Evolutionary conservation across 306 rosid genomes (phyloP), one percentile per base, ranked within the genome.

Genomic region (Begonia fuchsioides): DNA sequence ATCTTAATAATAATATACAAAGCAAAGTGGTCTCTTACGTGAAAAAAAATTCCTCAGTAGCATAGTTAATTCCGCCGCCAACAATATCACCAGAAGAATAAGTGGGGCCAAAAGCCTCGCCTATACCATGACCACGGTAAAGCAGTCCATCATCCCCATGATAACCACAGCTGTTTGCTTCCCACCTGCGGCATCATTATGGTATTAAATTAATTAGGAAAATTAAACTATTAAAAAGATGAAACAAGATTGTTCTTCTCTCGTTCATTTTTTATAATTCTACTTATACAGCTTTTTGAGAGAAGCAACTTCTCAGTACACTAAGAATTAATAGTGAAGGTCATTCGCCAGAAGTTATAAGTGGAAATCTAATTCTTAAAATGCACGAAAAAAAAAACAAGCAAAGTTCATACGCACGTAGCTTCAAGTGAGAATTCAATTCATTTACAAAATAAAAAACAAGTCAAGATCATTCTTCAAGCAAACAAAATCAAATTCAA

Each of bases 41-140:
- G 90, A 92, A 92, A 76, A 92, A 86, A 65, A 85, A 77, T 55
- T 79, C 96, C 35, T 73, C 93, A 0, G 94, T 52, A 40, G 85
- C 77, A 62, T 85, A 92, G 69, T 92, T 92, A 26, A 92, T 85
- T 26, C 98, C 98, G 38, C 87, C 98, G 54, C 98, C 98, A 73
- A 92, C 98, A 32, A 47, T 56, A 69, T 92, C 98, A 49, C 82
- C 92, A 9, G 98, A 48, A 26, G 98, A 68, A 65, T 58, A 92
- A 38, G 81, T 85, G 50, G 98, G 98, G 51, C 98, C 98, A 63
- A 92, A 85, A 3, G 81, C 39, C 17, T 82, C 93, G 10, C 90
- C 80, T 63, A 77, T 85, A 47, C 76, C 94, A 5, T 59, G 71
- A 49, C 96, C 96, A 20, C 64, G 94, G 53, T 92, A 92, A 68